These are phyloP conservation scores for Fusarium incarnatum DNA, from an alignment of 2,329 filamentous ascomycete genomes.

Conservation along the genomic window DNA sequence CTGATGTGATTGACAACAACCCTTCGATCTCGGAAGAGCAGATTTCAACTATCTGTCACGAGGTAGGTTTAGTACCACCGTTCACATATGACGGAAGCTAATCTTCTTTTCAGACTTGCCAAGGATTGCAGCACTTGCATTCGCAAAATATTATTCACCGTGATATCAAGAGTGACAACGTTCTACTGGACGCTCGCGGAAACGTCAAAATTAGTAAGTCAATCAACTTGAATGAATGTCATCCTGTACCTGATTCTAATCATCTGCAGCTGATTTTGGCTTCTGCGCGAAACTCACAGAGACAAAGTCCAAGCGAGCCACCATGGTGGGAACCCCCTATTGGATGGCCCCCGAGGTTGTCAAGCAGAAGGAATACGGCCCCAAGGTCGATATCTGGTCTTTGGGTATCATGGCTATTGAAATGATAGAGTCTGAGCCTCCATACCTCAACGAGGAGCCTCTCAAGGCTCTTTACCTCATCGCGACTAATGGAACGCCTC, in stretches of 20 bases:
- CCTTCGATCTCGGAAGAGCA: constrained; percentile 93
- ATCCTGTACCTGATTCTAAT: constrained; percentile 27
- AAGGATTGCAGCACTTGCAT: constrained; percentile 92
- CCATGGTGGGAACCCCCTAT: constrained; percentile 99
- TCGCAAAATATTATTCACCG: constrained; percentile 97
- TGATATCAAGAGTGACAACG: constrained; percentile 99
- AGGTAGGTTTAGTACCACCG: constrained; percentile 70
- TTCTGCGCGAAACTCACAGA: constrained; percentile 99
- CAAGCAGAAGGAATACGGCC: constrained; percentile 98
- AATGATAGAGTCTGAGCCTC: constrained; percentile 99
- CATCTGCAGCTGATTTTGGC: constrained; percentile 87
- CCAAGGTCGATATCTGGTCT: constrained; percentile 99
- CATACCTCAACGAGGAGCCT: constrained; percentile 97
- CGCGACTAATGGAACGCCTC: constrained; percentile 95
- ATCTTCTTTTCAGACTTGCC: constrained; percentile 79
- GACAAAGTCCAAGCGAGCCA: constrained; percentile 95
- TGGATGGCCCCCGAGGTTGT: constrained; percentile 99
- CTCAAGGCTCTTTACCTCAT: constrained; percentile 98
- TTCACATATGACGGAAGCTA: constrained; percentile 13
- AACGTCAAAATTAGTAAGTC: constrained; percentile 96
- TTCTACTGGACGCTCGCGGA: constrained; percentile 90
- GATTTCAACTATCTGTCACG: constrained; percentile 95
- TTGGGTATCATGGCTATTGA: constrained; percentile 99
- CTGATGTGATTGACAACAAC: constrained; percentile 99
- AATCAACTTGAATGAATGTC: not conserved